Evolutionary conservation across 2,329 filamentous ascomycete species (phyloP).

Genomic region (Camillea tinctor): DNA sequence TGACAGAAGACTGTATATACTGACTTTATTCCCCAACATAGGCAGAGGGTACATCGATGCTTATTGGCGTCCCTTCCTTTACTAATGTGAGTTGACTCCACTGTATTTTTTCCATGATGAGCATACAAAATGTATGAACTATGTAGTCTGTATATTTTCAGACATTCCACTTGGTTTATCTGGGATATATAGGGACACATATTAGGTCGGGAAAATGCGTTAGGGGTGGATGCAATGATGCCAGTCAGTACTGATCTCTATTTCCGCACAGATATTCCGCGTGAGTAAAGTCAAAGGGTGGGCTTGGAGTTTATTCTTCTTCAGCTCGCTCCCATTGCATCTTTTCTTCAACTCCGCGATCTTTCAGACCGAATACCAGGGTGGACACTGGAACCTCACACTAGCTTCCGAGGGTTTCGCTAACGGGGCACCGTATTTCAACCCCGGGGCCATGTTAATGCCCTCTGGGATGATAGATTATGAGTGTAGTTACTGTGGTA

Average conservation of each 20-base stretch:
- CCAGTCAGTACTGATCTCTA: background rate
- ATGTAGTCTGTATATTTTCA: no score
- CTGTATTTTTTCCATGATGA: background rate
- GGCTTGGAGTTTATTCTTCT: background rate
- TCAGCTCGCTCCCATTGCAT: slow-evolving; percentile 4
- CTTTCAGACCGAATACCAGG: slow-evolving; percentile 5
- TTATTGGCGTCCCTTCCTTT: slow-evolving; percentile 41
- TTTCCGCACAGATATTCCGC: background rate
- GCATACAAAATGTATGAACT: background rate
- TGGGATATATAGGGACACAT: background rate
- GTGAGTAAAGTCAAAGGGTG: background rate
- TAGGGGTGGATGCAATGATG: background rate
- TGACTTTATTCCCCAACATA: background rate
- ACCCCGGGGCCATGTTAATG: slow-evolving; percentile 4
- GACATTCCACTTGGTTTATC: no score
- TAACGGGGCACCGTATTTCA: slow-evolving; percentile 3
- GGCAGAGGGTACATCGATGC: slow-evolving; percentile 35
- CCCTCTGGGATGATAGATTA: background rate
- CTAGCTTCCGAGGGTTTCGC: slow-evolving; percentile 6
- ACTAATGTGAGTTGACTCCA: slow-evolving; percentile 29
- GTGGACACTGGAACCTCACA: slow-evolving; percentile 5
- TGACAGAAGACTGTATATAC: background rate
- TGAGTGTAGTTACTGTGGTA: background rate
- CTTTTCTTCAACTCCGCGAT: slow-evolving; percentile 9
- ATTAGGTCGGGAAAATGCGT: background rate